Base-by-base conservation (phyloP, 129 eudicot species). In the Ambrosia trifida region DNA sequence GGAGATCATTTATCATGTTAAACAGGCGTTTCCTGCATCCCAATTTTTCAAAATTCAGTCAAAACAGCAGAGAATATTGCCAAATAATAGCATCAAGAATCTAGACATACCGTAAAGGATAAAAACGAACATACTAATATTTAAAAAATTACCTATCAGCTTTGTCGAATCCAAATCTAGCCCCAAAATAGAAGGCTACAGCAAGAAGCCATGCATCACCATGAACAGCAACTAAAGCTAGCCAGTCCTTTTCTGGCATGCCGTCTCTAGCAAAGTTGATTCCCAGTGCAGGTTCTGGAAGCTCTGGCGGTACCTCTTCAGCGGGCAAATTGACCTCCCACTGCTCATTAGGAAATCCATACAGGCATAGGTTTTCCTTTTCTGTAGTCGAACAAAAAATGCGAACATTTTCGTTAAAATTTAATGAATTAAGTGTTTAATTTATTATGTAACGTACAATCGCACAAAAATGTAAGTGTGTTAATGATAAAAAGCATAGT, bases 121-220 rank as follows among this genome's bases (percentile, higher is more conserved):
- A 40, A 38, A 38, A 63, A 69, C 2, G n/a, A 9, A 18, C 2
- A 58, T 38, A 60, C 20, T 50, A 53, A 20, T 0, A 18, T 7
- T 18, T 19, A 54, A 54, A 0, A 18, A 54, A 8, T 17, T 78
- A 86, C 89, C 87, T 80, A 51, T 87, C 95, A 24, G 90, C 87
- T 83, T 75, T 87, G 68, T 87, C 90, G 28, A 87, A 87, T 32
- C 88, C 89, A 76, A 80, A 85, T 83, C 83, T 82, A 12, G 89
- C 90, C 63, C 85, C 90, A 46, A 87, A 87, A 70, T 82, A 87
- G 76, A 78, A 82, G 46, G 87, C 84, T 16, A 87, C 87, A 46
- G 95, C 53, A 41, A 84, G 83, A 72, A 87, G 81, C 95, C 95
- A 87, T 10, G 89, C 85, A 82, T 87, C 89, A 67, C 94, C 84